Conservation (phyloP, 2,329 filamentous ascomycete genomes). For the Diaporthe citriasiana region DNA sequence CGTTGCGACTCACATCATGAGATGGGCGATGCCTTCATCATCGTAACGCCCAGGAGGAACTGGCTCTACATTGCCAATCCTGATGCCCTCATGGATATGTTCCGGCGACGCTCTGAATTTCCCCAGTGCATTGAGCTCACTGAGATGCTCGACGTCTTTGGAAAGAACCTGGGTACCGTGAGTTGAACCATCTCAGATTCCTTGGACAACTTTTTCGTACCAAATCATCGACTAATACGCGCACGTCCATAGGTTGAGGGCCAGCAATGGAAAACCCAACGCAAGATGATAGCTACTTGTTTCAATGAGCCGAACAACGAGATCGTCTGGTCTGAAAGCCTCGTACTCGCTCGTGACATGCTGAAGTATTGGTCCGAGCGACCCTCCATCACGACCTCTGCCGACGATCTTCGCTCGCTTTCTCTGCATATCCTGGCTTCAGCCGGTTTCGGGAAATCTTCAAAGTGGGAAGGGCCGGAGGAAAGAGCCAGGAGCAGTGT, state of each 20-base stretch:
- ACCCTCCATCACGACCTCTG: not conserved
- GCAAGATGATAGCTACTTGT: conserved; percentile 2
- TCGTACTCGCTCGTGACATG: conserved; percentile 14
- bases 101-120: conserved; percentile 13
- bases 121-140: conserved; percentile 33
- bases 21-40: conserved; percentile 46
- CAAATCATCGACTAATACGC: conserved; percentile 1
- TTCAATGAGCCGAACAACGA: conserved; percentile 34
- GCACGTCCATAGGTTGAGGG: conserved; percentile 19
- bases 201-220: too few relatives aligned
- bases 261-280: conserved; percentile 15
- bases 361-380: conserved; percentile 22
- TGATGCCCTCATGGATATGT: conserved; percentile 11
- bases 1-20: conserved; percentile 42
- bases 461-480: conserved; percentile 46
- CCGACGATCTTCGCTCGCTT: conserved; percentile 30
- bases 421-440: conserved; percentile 25
- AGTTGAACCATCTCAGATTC: not conserved
- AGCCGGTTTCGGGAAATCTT: conserved; percentile 27
- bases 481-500: conserved; percentile 37
- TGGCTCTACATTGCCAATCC: conserved; percentile 28
- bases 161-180: not conserved
- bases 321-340: conserved; percentile 31
- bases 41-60: conserved; percentile 5
- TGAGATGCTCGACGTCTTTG: not conserved